A percentile compares a stretch with the other conserved stretches of the same genome.
These are phyloP conservation scores for Barnettozyma salicaria DNA, from an alignment of 805 yeast genomes.

Conservation along the genomic window DNA sequence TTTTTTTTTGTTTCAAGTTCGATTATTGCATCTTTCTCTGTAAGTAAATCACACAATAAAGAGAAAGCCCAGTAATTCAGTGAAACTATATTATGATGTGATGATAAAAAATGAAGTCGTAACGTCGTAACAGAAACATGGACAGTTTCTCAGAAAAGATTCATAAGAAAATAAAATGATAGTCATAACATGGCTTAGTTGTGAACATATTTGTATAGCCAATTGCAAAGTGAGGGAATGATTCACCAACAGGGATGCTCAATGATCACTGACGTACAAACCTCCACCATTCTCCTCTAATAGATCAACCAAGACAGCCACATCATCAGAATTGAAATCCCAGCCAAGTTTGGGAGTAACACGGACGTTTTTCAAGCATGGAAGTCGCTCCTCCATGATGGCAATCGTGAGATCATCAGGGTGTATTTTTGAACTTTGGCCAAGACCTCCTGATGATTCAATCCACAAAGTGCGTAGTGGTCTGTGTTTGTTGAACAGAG, in stretches of 20 bases:
- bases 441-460: slow-evolving; percentile 82
- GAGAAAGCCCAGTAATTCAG: not conserved
- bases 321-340: slow-evolving; percentile 60
- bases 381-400: slow-evolving; percentile 69
- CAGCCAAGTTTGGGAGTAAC: slow-evolving; percentile 81
- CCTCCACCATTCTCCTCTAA: slow-evolving; percentile 76
- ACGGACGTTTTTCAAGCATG: slow-evolving; percentile 54
- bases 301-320: slow-evolving; percentile 57
- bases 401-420: slow-evolving; percentile 90
- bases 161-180: not conserved
- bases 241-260: no score
- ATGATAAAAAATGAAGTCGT: slow-evolving; percentile 4
- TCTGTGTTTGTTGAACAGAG: slow-evolving; percentile 26
- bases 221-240: no score
- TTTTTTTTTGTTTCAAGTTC: no score
- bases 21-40: no score
- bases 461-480: slow-evolving; percentile 61
- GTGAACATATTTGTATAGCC: no score
- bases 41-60: no score
- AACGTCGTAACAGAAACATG: slow-evolving; percentile 9
- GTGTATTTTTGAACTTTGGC: slow-evolving; percentile 74
- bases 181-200: not conserved
- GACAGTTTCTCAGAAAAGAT: no score
- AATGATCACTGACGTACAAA: slow-evolving; percentile 45
- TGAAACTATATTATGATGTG: not conserved